A percentile compares a stretch with the other conserved stretches of the same genome.
These are phyloP conservation scores for Mycena floridula DNA, from an alignment of 768 basidiomycete genomes.

Conservation along the genomic window DNA sequence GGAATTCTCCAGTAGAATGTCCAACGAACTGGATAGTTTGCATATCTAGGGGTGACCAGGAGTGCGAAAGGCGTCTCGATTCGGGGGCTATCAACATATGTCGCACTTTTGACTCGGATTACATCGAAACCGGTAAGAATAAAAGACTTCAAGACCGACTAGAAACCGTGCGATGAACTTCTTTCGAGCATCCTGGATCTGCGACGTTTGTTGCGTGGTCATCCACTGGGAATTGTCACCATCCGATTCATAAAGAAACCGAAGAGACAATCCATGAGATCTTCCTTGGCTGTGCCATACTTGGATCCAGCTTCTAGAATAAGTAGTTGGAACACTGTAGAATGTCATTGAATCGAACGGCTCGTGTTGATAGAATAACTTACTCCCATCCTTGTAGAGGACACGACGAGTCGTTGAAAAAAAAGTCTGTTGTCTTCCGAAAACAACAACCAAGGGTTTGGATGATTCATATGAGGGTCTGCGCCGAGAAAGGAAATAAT, in stretches of 20 bases:
- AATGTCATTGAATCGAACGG: slow-evolving; percentile 3
- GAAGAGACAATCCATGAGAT: slow-evolving; percentile 46
- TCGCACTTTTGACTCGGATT: background rate
- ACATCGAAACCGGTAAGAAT: background rate
- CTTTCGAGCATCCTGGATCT: background rate
- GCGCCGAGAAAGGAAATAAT: slow-evolving; percentile 42
- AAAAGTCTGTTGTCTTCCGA: slow-evolving; percentile 28
- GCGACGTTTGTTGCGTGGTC: slow-evolving; percentile 1
- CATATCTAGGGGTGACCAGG: too few species aligned
- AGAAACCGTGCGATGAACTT: background rate
- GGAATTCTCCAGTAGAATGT: slow-evolving; percentile 29
- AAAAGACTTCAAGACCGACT: background rate
- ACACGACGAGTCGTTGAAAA: slow-evolving; percentile 31
- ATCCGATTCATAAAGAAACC: slow-evolving; percentile 53
- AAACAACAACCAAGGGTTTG: slow-evolving; percentile 38
- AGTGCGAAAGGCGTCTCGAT: too few species aligned
- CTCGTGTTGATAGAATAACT: slow-evolving; percentile 10
- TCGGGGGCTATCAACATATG: background rate
- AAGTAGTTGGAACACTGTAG: slow-evolving; percentile 23
- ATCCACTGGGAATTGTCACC: slow-evolving; percentile 12
- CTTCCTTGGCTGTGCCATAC: slow-evolving; percentile 32
- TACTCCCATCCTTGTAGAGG: slow-evolving; percentile 41
- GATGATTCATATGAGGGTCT: slow-evolving; percentile 30
- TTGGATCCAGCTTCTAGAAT: slow-evolving; percentile 28
- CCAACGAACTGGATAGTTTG: background rate